Base-by-base conservation (phyloP, 2,329 filamentous ascomycete species). In the Bipolaris bicolor region DNA sequence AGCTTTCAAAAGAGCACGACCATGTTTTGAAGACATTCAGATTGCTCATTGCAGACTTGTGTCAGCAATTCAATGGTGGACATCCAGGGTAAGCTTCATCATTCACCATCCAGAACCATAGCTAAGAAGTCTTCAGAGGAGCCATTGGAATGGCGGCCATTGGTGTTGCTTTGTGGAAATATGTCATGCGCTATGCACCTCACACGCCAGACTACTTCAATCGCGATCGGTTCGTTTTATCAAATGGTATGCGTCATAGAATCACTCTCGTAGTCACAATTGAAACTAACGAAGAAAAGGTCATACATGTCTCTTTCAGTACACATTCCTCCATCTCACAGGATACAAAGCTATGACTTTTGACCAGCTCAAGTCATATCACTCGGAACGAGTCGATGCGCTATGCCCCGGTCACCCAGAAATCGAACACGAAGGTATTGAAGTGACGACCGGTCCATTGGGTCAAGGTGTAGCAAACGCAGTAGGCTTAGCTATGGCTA, bases 61-160 rank as follows among this genome's bases (percentile, higher is more conserved):
- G 87, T 66, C 82, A 90, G 70, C 87, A 90, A 62, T 90, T 89
- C 74, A 85, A 85, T 60, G 87, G 87, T 34, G 88, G 88, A 0
- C 88, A 90, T 68, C 88, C 87, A 16, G 88, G 64, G 18, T 62
- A 60, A 20, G 83, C 83, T 37, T 9, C 5, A 11, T 4, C 5
- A 26, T 5, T 3, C 0, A 9, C 37, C 7, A 26, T 2, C 15
- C 11, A 26, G 0, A 3, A 13, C 5, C 2, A n/a, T 2, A 31
- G 2, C 44, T 57, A 11, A 57, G 13, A 3, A 22, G 13, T 6
- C 1, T 9, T 15, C 15, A 57, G 54, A 44, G 54, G 54, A n/a
- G 54, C 54, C 16, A 86, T 87, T 70, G 84, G 84, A 36, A 87
- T 87, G 77, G 85, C 84, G 20, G 85, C 83, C 3, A 87, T 88